Evolutionary conservation across 2,329 filamentous ascomycete species (phyloP), one percentile per base, ranked within the genome.

Genomic region (Talaromyces atroroseus): DNA sequence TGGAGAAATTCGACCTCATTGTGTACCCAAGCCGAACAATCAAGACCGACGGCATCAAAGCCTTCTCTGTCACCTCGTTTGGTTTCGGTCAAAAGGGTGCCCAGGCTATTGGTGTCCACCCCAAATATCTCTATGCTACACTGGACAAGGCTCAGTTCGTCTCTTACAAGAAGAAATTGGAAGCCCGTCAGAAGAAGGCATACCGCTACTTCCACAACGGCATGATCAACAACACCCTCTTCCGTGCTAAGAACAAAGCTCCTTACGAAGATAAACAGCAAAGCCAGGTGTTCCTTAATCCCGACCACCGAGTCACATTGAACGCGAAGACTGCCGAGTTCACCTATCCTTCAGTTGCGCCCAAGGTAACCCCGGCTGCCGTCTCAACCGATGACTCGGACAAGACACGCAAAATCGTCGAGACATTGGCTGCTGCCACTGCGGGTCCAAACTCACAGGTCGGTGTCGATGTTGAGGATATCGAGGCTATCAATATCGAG

Each of bases 131-230:
- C 57, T 99, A 87, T 66, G 94, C 94, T 49, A 87, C 90, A n/a
- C 88, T 99, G 52, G 92, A 97, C 68, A 83, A 92, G 76, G 79
- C 86, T 49, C 88, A 89, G 52, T 99, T 90, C 75, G 77, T 84
- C 58, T 79, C 84, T 57, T 99, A 99, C 82, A 88, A 87, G 71
- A 77, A 79, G 68, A 97, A 95, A 82, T 90, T 97, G 18, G 87
- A 90, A 68, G 86, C 90, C 40, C 85, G 94, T 62, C 95, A 99
- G 76, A 97, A 96, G 90, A 96, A 92, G 80, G 90, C 94, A 0
- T 99, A 99, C 82, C 85, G 94, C 62, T 97, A 90, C 84, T 96
- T 95, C 86, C 95, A 99, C 79, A 95, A 96, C 67, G 92, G 92
- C 61, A 82, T 99, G 73, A 92, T 97, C 82, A 96, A 95, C 82